Percentiles rank a stretch among this genome's conserved stretches.
These are phyloP conservation scores for Maudiozyma humilis DNA, from an alignment of 1,139 yeast species.

Conservation along the genomic window DNA sequence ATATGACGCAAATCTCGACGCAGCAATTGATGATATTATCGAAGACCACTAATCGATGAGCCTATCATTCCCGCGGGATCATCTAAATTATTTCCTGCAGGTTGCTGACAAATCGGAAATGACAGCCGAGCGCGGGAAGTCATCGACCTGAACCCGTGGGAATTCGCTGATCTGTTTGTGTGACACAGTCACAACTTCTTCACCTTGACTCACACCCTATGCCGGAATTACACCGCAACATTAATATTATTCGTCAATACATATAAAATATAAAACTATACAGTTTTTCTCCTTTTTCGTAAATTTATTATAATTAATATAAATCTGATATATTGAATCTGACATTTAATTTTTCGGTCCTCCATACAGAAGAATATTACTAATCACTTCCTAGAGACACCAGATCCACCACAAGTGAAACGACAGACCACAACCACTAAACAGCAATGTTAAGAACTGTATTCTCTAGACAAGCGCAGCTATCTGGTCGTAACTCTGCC, in stretches of 20 bases:
- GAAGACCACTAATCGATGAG: conserved; percentile 1
- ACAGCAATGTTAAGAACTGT: conserved; percentile 8
- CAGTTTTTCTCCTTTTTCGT: background rate
- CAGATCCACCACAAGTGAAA: background rate
- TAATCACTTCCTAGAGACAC: background rate
- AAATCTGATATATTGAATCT: too few relatives aligned
- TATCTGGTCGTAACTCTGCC: background rate
- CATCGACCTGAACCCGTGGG: background rate
- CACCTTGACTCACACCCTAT: background rate
- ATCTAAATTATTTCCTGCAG: background rate
- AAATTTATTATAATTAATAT: too few relatives aligned
- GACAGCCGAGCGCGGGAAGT: background rate
- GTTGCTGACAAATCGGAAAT: conserved; percentile 4
- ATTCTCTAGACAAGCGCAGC: background rate
- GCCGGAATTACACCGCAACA: background rate
- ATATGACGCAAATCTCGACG: background rate
- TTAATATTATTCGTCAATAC: background rate
- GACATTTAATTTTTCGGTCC: too few relatives aligned
- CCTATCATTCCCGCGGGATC: background rate
- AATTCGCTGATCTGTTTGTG: too few relatives aligned
- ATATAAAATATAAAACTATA: too few relatives aligned
- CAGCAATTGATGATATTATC: conserved; percentile 9
- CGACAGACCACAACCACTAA: too few relatives aligned
- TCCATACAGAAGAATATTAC: too few relatives aligned
- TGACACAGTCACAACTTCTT: too few relatives aligned